These are phyloP conservation scores for Podila epicladia DNA, from an alignment of 192 early-diverging fungal species.

Conservation along the genomic window DNA sequence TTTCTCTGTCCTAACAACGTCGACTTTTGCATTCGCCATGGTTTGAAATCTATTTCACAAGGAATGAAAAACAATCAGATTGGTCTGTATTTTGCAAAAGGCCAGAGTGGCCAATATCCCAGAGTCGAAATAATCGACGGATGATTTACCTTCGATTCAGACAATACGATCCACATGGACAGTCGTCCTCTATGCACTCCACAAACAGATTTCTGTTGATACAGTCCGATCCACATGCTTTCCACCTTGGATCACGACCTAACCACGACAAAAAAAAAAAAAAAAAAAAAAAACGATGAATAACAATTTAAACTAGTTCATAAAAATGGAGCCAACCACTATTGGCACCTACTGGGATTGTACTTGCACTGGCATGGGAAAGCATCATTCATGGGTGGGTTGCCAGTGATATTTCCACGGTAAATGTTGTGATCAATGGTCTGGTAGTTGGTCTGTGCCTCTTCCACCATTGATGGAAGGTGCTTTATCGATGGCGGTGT, in stretches of 20 bases:
- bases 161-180: constrained; percentile 89
- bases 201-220: constrained; percentile 94
- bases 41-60: constrained; percentile 77
- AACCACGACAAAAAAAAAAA: neutral
- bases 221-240: constrained; percentile 93
- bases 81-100: too few species aligned
- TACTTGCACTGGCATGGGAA: constrained; percentile 85
- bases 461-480: constrained; percentile 52
- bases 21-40: constrained; percentile 83
- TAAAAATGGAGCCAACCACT: neutral
- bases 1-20: constrained; percentile 88
- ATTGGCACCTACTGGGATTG: constrained; percentile 58
- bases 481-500: constrained; percentile 30
- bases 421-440: constrained; percentile 80
- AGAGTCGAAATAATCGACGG: too few species aligned
- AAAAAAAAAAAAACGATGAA: neutral
- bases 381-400: constrained; percentile 72
- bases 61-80: neutral
- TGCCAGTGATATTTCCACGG: constrained; percentile 74
- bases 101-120: too few species aligned
- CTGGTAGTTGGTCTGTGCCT: constrained; percentile 69
- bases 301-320: neutral
- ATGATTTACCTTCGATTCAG: constrained; percentile 77
- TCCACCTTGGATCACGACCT: constrained; percentile 57
- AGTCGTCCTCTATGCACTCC: constrained; percentile 91